Base-by-base conservation (phyloP, 1,284 basidiomycete species). In the Rhodotorula sp. region DNA sequence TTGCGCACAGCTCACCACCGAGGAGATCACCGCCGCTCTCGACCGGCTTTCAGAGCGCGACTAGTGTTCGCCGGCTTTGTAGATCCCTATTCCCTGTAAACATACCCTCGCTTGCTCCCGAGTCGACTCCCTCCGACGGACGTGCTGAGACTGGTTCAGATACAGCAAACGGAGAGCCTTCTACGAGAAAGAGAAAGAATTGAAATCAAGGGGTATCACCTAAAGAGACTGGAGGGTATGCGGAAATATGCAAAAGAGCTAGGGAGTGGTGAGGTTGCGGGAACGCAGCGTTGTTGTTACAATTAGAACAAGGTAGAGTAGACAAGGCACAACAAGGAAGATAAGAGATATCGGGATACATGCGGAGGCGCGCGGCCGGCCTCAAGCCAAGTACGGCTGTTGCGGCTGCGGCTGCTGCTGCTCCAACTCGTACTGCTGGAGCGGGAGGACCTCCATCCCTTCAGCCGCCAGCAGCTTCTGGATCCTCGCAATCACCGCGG, bases 11-110 rank as follows among this genome's bases (percentile, higher is more conserved):
- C 48, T 75, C 84, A 84, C 68, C 89, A 92, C 65, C 80, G 87
- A 84, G 43, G 93, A 97, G 83, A 88, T 94, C 64, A 92, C 93
- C 81, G 85, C 62, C 23, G 62, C 62, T 39, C 62, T 64, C 43
- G 51, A 64, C 51, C 62, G 62, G 39, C 62, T 64, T 6, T 46
- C 51, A 34, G 62, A 64, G 62, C 62, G 62, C 26, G 62, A 62
- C 83, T 95, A 77, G 64, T 43, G 46, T 14, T 21, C 46, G 6
- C 46, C 7, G 2, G 49, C 31, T 20, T 46, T 52, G 49, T 62
- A 34, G 3, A 20, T 23, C 61, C 15, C 29, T 7, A 23, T n/a
- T 8, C n/a, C n/a, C 52, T 56, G 52, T 26, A 56, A 56, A 56
- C 52, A 56, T 56, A n/a, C 26, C 23, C 52, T 26, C n/a, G 43